These are phyloP conservation scores for Colletotrichum sp. DNA, from an alignment of 2,329 filamentous ascomycete species.

Conservation along the genomic window DNA sequence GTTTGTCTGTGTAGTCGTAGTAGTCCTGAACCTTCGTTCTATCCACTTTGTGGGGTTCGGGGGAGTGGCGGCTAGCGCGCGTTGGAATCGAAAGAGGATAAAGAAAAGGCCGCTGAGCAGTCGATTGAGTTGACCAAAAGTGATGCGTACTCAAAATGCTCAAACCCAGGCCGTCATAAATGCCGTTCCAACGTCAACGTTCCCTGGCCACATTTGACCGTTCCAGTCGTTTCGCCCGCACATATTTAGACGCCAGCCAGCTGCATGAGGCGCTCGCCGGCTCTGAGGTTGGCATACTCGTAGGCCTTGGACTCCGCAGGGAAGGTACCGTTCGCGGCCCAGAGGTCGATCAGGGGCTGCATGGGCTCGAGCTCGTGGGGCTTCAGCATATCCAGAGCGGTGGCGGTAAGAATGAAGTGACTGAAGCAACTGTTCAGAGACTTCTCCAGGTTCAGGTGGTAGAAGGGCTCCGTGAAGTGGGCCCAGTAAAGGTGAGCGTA, in stretches of 20 bases:
- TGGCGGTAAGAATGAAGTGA: slow-evolving; percentile 82
- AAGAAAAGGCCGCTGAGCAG: not conserved
- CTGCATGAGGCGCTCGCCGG: slow-evolving; percentile 64
- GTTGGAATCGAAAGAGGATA: not conserved
- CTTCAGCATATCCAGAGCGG: slow-evolving; percentile 82
- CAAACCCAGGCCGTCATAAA: not conserved
- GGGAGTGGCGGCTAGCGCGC: not conserved
- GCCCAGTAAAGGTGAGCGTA: slow-evolving; percentile 98
- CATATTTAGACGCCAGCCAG: slow-evolving; percentile 36
- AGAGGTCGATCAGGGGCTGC: slow-evolving; percentile 92
- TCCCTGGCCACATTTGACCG: not conserved
- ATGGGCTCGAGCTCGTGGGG: slow-evolving; percentile 94
- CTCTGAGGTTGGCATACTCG: slow-evolving; percentile 66
- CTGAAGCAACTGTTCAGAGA: slow-evolving; percentile 88
- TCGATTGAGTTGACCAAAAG: not conserved
- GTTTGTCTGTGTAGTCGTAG: not conserved
- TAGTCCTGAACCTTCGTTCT: not conserved
- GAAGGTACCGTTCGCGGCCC: slow-evolving; percentile 87
- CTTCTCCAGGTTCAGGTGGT: slow-evolving; percentile 81
- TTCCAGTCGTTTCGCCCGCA: not conserved
- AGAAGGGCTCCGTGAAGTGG: slow-evolving; percentile 86
- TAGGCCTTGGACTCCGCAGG: slow-evolving; percentile 76
- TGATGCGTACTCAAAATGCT: not conserved
- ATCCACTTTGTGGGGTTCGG: not conserved
- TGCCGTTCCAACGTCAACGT: not conserved